Evolutionary conservation across 768 basidiomycete genomes (phyloP).

Genomic region (Naganishia onofrii): DNA sequence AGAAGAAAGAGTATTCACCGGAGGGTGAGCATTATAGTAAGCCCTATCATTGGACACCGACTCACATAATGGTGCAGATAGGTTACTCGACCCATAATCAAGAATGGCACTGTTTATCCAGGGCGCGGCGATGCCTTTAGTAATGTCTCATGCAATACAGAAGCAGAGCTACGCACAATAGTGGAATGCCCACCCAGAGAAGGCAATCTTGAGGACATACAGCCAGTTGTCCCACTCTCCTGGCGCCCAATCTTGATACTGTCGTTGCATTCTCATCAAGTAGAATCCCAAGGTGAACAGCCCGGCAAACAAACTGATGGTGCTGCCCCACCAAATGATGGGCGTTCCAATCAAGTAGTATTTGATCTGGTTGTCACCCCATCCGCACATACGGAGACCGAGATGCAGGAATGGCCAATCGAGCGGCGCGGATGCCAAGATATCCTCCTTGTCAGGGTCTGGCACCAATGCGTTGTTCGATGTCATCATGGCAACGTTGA

Average conservation of each 20-base stretch:
- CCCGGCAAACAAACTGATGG: slow-evolving; percentile 63
- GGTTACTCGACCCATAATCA: slow-evolving; percentile 91
- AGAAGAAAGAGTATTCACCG: not conserved
- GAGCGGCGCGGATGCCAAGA: slow-evolving; percentile 83
- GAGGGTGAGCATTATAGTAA: not conserved
- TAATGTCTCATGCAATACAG: slow-evolving; percentile 2
- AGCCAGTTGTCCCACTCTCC: slow-evolving; percentile 95
- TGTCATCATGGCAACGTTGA: slow-evolving; percentile 99
- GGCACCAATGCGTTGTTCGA: slow-evolving; percentile 97
- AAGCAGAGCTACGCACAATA: slow-evolving; percentile 61
- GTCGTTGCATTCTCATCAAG: slow-evolving; percentile 76
- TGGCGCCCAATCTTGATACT: slow-evolving; percentile 85
- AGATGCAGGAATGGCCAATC: slow-evolving; percentile 92
- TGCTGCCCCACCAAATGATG: slow-evolving; percentile 82
- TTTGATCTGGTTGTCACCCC: slow-evolving; percentile 81
- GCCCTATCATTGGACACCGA: slow-evolving; percentile 35
- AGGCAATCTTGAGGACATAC: slow-evolving; percentile 85
- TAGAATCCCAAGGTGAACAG: slow-evolving; percentile 64
- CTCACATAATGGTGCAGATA: slow-evolving; percentile 94
- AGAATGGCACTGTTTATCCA: slow-evolving; percentile 73
- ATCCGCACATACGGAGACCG: slow-evolving; percentile 95
- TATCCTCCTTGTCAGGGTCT: slow-evolving; percentile 97
- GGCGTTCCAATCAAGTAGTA: slow-evolving; percentile 94
- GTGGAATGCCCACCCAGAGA: slow-evolving; percentile 88
- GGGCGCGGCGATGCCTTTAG: not conserved